Evolutionary conservation across 2,329 filamentous ascomycete species (phyloP).

Genomic region (Colletotrichum sp.): DNA sequence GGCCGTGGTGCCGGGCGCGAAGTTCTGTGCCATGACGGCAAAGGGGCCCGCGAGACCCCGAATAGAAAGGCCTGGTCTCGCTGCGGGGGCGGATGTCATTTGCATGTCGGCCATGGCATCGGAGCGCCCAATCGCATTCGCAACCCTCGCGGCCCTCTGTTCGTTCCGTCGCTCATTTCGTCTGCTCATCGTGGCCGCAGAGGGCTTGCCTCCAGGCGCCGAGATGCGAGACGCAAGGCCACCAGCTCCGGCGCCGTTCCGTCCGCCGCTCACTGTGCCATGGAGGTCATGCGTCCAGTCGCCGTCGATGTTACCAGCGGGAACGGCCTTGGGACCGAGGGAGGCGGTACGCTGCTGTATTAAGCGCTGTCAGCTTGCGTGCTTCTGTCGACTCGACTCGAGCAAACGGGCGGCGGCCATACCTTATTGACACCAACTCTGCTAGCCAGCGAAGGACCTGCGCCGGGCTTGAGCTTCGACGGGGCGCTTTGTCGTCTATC

Average conservation of each 20-base stretch:
- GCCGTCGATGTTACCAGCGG: constrained; percentile 63
- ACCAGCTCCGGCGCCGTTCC: constrained; percentile 6
- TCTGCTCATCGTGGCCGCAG: constrained; percentile 9
- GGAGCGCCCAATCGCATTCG: constrained; percentile 49
- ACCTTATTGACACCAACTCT: constrained; percentile 78
- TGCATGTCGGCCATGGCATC: constrained; percentile 30
- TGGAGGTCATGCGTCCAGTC: constrained; percentile 79
- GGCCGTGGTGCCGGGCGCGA: constrained; percentile 80
- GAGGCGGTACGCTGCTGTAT: constrained; percentile 31
- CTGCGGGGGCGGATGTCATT: constrained; percentile 26
- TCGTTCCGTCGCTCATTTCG: constrained; percentile 30
- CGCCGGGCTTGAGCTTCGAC: constrained; percentile 47
- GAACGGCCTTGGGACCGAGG: constrained; percentile 36
- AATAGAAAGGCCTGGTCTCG: constrained; percentile 66
- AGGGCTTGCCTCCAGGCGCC: constrained; percentile 37
- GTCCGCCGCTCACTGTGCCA: constrained; percentile 41
- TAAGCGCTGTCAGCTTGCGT: constrained; percentile 12
- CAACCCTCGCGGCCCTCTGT: constrained; percentile 45
- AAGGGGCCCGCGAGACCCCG: constrained; percentile 76
- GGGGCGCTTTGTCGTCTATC: constrained; percentile 65
- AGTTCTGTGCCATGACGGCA: constrained; percentile 79
- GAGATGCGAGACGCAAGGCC: constrained; percentile 55
- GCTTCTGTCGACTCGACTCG: constrained; percentile 11
- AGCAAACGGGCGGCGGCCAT: constrained; percentile 18
- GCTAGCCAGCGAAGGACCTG: constrained; percentile 68